Percentiles rank a stretch among this genome's conserved stretches.
Conservation (phyloP, 768 basidiomycete genomes). For the Mycena galericulata region DNA sequence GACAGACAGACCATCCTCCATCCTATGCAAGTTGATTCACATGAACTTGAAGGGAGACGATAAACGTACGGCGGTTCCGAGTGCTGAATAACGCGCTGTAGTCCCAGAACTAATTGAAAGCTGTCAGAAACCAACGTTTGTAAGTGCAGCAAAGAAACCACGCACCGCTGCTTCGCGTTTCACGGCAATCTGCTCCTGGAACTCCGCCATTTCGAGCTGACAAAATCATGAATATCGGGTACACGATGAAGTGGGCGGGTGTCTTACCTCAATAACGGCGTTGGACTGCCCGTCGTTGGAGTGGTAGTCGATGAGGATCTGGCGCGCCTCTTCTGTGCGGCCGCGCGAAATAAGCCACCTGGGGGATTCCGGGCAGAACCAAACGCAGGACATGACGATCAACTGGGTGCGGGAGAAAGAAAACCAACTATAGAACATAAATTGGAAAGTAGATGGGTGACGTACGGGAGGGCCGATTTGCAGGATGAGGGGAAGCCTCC, state of each 20-base stretch:
- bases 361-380: slow-evolving; percentile 46
- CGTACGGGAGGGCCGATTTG: slow-evolving; percentile 50
- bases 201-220: slow-evolving; percentile 41
- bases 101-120: slow-evolving; percentile 38
- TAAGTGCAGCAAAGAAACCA: too few relatives aligned
- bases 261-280: slow-evolving; percentile 38
- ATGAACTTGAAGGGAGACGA: too few relatives aligned
- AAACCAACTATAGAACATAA: neutral
- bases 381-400: slow-evolving; percentile 55
- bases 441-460: neutral
- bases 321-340: slow-evolving; percentile 44
- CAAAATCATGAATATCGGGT: neutral
- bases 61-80: slow-evolving; percentile 32
- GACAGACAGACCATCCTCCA: slow-evolving; percentile 42
- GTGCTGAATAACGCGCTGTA: slow-evolving; percentile 36
- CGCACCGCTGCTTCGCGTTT: slow-evolving; percentile 35
- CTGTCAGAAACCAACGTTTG: neutral
- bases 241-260: too few relatives aligned
- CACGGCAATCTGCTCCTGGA: slow-evolving; percentile 34
- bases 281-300: slow-evolving; percentile 41
- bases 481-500: slow-evolving; percentile 70
- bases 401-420: slow-evolving; percentile 26
- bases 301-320: slow-evolving; percentile 44
- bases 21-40: slow-evolving; percentile 16
- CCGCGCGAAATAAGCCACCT: slow-evolving; percentile 48